Evolutionary conservation across 2,329 filamentous ascomycete species (phyloP).

Genomic region (Cladobotryum protrusum): DNA sequence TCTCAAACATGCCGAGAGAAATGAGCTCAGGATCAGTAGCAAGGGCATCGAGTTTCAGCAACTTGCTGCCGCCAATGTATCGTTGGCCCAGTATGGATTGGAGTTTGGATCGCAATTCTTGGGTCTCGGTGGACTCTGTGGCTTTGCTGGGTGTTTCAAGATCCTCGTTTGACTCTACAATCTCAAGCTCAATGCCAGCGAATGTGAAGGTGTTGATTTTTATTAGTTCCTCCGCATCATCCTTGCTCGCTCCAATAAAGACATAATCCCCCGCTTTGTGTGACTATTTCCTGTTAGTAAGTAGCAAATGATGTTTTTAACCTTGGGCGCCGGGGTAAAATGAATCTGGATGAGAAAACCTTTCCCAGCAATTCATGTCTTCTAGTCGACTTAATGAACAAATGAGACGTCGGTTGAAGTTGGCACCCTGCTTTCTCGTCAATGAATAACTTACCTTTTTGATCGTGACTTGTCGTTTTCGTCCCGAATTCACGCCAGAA

Average conservation of each 20-base stretch:
- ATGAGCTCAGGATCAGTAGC: slow-evolving; percentile 65
- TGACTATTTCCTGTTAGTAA: slow-evolving; percentile 68
- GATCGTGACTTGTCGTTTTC: slow-evolving; percentile 52
- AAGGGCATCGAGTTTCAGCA: slow-evolving; percentile 77
- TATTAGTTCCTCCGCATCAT: slow-evolving; percentile 57
- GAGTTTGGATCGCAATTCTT: slow-evolving; percentile 63
- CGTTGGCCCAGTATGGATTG: slow-evolving; percentile 65
- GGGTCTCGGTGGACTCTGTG: slow-evolving; percentile 45
- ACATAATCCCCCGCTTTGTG: slow-evolving; percentile 62
- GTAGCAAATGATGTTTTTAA: slow-evolving; percentile 34
- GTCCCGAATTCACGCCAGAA: slow-evolving; percentile 42
- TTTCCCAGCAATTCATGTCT: slow-evolving; percentile 7
- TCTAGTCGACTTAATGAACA: slow-evolving; percentile 9
- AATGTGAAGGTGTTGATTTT: slow-evolving; percentile 65
- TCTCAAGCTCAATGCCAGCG: slow-evolving; percentile 56
- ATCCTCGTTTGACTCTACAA: slow-evolving; percentile 43
- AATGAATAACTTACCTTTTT: slow-evolving; percentile 65
- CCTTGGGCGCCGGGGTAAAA: slow-evolving; percentile 12
- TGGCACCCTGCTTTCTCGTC: slow-evolving; percentile 25
- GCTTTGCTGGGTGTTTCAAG: slow-evolving; percentile 28
- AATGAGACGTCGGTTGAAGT: slow-evolving; percentile 9
- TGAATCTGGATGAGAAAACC: slow-evolving; percentile 6
- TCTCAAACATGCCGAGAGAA: slow-evolving; percentile 69
- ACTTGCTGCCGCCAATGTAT: slow-evolving; percentile 64
- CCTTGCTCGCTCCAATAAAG: slow-evolving; percentile 59